phyloP scores from a whole-genome alignment of 371 early-diverging fungal genomes.

The Dichotomocladium elegans region DNA sequence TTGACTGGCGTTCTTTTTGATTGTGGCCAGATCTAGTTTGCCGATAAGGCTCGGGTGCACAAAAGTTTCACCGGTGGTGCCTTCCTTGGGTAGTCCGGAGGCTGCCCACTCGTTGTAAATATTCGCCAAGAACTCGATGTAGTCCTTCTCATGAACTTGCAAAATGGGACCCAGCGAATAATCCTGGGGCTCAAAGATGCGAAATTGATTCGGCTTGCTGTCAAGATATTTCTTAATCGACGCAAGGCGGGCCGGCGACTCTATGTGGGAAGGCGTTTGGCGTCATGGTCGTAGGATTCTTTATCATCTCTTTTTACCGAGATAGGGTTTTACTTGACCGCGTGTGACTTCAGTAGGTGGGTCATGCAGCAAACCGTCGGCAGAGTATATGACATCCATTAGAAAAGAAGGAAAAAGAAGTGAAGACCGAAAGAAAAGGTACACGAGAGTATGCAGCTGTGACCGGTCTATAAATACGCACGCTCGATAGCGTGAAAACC shows the following conservation, averaged over 20 bases:
- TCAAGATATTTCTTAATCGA: constrained; percentile 29
- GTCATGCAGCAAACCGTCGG: constrained; percentile 35
- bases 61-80: constrained; percentile 57
- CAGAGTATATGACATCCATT: constrained; percentile 46
- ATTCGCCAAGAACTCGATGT: constrained; percentile 50
- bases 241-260: constrained; percentile 36
- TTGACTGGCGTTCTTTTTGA: constrained; percentile 23
- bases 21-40: constrained; percentile 18
- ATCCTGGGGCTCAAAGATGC: constrained; percentile 37
- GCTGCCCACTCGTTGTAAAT: constrained; percentile 59
- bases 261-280: constrained; percentile 8
- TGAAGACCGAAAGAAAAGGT: no score
- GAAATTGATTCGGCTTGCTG: constrained; percentile 18
- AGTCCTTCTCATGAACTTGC: constrained; percentile 55
- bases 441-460: no score
- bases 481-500: no score
- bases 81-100: constrained; percentile 54
- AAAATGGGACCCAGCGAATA: constrained; percentile 55
- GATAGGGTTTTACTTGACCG: constrained; percentile 25
- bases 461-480: no score
- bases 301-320: constrained; percentile 20
- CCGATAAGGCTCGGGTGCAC: constrained; percentile 32
- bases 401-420: not conserved
- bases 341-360: constrained; percentile 34
- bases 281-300: not conserved